phyloP scores from a whole-genome alignment of 163 green algal species.

The Chlamydomonas reinhardtii region DNA sequence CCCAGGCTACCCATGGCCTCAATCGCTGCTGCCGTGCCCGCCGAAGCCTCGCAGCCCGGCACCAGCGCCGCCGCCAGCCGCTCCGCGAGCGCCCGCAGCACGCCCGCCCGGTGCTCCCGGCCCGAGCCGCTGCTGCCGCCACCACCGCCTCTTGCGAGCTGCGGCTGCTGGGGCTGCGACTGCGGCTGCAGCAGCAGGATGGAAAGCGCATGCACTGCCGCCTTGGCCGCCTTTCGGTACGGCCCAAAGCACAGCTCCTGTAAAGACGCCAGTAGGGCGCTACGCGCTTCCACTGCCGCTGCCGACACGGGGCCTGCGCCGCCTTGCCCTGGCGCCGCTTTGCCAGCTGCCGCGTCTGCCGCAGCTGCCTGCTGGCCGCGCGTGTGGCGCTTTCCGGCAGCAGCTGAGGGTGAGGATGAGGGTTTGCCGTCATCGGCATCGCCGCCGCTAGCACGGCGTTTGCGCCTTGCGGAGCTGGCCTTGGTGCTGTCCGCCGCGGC shows the following conservation, averaged over 20 bases:
- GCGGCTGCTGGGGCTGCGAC: too few species aligned
- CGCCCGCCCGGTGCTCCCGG: background rate
- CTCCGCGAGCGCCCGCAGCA: slow-evolving; percentile 11
- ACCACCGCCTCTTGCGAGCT: background rate
- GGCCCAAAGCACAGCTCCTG: slow-evolving; percentile 6
- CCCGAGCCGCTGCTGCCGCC: background rate
- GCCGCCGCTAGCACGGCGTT: too few species aligned
- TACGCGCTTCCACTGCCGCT: background rate
- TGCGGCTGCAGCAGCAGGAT: background rate
- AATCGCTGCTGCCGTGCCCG: slow-evolving; percentile 2
- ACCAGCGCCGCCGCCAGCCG: slow-evolving; percentile 2
- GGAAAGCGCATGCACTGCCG: slow-evolving; percentile 17
- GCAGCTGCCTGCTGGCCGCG: too few species aligned
- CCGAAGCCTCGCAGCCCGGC: slow-evolving; percentile 3
- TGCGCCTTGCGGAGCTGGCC: background rate
- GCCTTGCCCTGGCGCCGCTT: background rate
- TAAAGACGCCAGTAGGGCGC: background rate
- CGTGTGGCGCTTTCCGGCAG: too few species aligned
- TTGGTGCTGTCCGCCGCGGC: too few species aligned
- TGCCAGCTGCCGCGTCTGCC: background rate
- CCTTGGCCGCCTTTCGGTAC: slow-evolving; percentile 42
- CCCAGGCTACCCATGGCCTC: slow-evolving; percentile 29
- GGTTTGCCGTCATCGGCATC: too few species aligned
- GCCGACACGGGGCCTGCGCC: background rate
- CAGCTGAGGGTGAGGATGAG: too few species aligned